Evolutionary conservation across 2,329 filamentous ascomycete species (phyloP).

Genomic region (Pleomassaria siparia): DNA sequence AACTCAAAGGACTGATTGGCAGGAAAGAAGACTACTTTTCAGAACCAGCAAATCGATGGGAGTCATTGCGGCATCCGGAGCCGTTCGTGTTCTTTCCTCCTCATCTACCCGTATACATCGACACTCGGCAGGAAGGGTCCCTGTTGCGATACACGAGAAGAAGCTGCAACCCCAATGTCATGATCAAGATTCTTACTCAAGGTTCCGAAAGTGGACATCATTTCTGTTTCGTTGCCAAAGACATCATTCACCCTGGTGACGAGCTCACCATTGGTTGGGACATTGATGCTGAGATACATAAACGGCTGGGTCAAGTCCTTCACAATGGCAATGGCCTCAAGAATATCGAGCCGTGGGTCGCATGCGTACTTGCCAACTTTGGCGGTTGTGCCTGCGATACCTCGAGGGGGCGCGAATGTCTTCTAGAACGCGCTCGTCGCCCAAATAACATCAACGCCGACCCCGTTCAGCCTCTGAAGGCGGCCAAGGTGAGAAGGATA

Average conservation of each 20-base stretch:
- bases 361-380: constrained; percentile 72
- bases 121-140: constrained; percentile 85
- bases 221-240: constrained; percentile 88
- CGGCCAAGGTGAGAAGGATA: constrained; percentile 52
- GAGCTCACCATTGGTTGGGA: constrained; percentile 68
- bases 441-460: constrained; percentile 29
- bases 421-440: constrained; percentile 39
- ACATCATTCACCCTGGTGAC: constrained; percentile 70
- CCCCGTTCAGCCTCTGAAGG: constrained; percentile 30
- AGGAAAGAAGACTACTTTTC: constrained; percentile 51
- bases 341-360: constrained; percentile 66
- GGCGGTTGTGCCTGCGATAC: constrained; percentile 75
- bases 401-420: constrained; percentile 38
- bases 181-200: constrained; percentile 81
- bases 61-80: constrained; percentile 51
- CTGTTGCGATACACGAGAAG: constrained; percentile 84
- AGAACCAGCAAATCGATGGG: constrained; percentile 51
- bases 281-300: constrained; percentile 51
- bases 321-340: constrained; percentile 64
- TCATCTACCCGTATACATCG: constrained; percentile 85
- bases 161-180: constrained; percentile 89
- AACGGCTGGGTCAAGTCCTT: constrained; percentile 62
- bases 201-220: constrained; percentile 69
- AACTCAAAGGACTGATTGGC: constrained; percentile 66
- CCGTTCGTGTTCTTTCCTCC: constrained; percentile 71